phyloP scores from a whole-genome alignment of 1,284 basidiomycete genomes.

The Paramarasmius palmivorus region DNA sequence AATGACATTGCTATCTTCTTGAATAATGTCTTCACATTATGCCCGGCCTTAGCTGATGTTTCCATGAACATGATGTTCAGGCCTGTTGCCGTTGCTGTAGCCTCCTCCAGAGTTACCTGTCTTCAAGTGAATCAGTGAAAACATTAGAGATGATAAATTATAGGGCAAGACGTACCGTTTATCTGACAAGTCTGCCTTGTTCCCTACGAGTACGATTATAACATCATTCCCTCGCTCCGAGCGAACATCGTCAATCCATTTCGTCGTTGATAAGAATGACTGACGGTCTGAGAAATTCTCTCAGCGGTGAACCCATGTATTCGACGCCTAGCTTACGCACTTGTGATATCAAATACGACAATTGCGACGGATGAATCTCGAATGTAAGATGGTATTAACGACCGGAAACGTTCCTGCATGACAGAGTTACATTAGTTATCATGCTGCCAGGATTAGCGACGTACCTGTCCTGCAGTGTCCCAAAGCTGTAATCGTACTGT shows the following conservation, averaged over 20 bases:
- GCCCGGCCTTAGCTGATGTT: constrained; percentile 98
- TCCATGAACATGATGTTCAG: constrained; percentile 99
- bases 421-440: constrained; percentile 6
- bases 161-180: constrained; percentile 63
- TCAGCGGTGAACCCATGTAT: not conserved
- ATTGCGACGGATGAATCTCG: constrained; percentile 98
- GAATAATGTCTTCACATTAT: constrained; percentile 99
- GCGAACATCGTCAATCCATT: constrained; percentile 99
- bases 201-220: constrained; percentile 97
- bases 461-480: constrained; percentile 96
- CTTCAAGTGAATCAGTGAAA: constrained; percentile 39
- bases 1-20: constrained; percentile 99
- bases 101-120: constrained; percentile 98
- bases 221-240: constrained; percentile 98
- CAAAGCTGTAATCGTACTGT: constrained; percentile 97
- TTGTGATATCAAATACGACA: constrained; percentile 98
- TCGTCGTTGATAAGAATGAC: constrained; percentile 95
- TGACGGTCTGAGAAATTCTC: constrained; percentile 74
- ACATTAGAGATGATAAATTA: not conserved
- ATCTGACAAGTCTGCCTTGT: constrained; percentile 97
- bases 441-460: constrained; percentile 19
- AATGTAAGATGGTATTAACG: constrained; percentile 98
- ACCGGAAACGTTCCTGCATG: constrained; percentile 91
- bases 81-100: constrained; percentile 91
- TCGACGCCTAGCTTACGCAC: constrained; percentile 50